Percentiles rank a stretch among this genome's conserved stretches.
Conservation (phyloP, 345 rosid genomes). For the Pistacia vera region DNA sequence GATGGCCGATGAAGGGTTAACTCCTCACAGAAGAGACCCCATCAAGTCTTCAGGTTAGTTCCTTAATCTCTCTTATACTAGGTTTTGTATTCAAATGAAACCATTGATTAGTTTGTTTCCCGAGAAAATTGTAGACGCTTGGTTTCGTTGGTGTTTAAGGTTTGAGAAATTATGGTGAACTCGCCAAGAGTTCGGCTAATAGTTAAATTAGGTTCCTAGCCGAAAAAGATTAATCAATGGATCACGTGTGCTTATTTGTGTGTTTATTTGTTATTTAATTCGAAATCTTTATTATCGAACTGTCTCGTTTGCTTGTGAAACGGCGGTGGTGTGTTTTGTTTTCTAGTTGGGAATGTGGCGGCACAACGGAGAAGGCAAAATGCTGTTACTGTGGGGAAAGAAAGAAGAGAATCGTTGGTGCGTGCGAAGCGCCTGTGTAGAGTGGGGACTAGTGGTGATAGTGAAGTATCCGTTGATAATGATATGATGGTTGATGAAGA, state of each 20-base stretch:
- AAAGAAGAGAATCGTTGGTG: slow-evolving; percentile 81
- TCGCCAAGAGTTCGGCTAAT: background rate
- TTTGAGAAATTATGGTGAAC: background rate
- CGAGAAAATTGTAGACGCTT: slow-evolving; percentile 14
- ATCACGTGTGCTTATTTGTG: background rate
- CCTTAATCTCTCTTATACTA: background rate
- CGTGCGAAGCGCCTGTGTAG: slow-evolving; percentile 88
- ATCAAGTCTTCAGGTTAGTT: slow-evolving; percentile 68
- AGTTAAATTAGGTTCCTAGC: background rate
- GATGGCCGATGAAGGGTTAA: slow-evolving; percentile 72
- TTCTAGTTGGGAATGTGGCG: slow-evolving; percentile 71
- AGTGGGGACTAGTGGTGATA: slow-evolving; percentile 60
- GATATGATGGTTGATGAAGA: slow-evolving; percentile 86
- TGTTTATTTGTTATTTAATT: background rate
- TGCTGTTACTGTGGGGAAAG: slow-evolving; percentile 88
- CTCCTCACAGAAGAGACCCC: slow-evolving; percentile 66
- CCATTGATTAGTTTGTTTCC: slow-evolving; percentile 16
- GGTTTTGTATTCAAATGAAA: slow-evolving; percentile 19
- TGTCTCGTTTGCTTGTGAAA: slow-evolving; percentile 4
- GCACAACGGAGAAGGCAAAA: slow-evolving; percentile 84
- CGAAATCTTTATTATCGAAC: background rate
- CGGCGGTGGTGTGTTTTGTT: slow-evolving; percentile 22
- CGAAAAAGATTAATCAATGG: background rate
- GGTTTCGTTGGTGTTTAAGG: background rate
- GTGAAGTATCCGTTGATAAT: slow-evolving; percentile 38